Conservation (phyloP, 1,139 yeast genomes). For the Starmera stellimalicola region DNA sequence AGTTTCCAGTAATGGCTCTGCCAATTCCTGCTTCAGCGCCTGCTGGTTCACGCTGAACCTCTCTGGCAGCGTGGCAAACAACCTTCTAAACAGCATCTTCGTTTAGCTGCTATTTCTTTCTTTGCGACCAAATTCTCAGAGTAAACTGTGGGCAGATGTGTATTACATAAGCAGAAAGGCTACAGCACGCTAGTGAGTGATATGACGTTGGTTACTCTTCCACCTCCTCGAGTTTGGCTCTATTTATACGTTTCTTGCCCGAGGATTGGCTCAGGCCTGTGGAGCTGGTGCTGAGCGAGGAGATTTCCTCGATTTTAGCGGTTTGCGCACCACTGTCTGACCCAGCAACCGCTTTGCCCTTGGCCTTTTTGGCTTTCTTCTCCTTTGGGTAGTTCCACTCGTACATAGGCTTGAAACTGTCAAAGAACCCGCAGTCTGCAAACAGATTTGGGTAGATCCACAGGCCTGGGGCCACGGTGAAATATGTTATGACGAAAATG, state of each 20-base stretch:
- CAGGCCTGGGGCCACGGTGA: conserved; percentile 57
- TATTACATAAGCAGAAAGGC: too few relatives aligned
- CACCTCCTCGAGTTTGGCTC: conserved; percentile 38
- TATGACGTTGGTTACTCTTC: conserved; percentile 33
- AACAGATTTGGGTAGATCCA: conserved; percentile 96
- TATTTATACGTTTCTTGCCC: conserved; percentile 24
- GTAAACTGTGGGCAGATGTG: too few relatives aligned
- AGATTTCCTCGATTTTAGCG: conserved; percentile 1
- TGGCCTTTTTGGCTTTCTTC: conserved; percentile 16
- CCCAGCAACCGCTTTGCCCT: conserved; percentile 4
- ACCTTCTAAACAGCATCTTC: not conserved
- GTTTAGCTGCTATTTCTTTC: not conserved
- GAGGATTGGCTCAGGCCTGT: conserved; percentile 2
- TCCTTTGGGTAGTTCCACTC: conserved; percentile 62
- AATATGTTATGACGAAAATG: conserved; percentile 53
- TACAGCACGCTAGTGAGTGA: not conserved
- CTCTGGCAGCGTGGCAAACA: not conserved
- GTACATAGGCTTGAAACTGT: conserved; percentile 81
- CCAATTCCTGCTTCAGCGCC: conserved; percentile 13
- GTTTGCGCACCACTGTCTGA: too few relatives aligned
- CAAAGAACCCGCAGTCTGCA: conserved; percentile 91
- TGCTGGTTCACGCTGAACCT: conserved; percentile 10
- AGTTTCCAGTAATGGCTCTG: conserved; percentile 16
- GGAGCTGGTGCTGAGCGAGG: conserved; percentile 3
- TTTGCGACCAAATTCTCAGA: too few relatives aligned